Evolutionary conservation across 805 yeast genomes (phyloP).

Genomic region (Metschnikowia sp.): DNA sequence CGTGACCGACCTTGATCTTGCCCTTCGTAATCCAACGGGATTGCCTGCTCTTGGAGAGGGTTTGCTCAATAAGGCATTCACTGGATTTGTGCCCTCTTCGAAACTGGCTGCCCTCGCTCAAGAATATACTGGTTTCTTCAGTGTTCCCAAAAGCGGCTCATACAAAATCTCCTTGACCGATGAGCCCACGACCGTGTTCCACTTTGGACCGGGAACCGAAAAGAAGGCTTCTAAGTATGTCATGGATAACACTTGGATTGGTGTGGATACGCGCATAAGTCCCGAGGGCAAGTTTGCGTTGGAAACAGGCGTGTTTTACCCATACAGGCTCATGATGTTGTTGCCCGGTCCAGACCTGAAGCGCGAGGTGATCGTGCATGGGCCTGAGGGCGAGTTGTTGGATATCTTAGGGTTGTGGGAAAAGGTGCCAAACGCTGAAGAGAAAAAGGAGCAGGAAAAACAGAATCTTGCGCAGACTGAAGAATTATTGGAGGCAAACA

Average conservation of each 20-base stretch:
- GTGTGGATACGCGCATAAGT: neutral
- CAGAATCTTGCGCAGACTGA: too few relatives aligned
- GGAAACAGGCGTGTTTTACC: neutral
- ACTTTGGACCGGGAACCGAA: slow-evolving; percentile 4
- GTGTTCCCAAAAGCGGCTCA: neutral
- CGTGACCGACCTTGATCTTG: neutral
- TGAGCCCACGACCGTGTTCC: neutral
- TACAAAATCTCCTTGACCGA: neutral
- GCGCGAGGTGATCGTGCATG: neutral
- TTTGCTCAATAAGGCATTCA: neutral
- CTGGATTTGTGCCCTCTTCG: neutral
- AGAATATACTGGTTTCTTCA: slow-evolving; percentile 1
- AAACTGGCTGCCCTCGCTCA: neutral
- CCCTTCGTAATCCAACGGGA: neutral
- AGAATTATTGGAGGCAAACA: too few relatives aligned
- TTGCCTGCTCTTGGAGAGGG: neutral
- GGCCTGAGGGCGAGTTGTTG: neutral
- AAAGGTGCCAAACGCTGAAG: neutral
- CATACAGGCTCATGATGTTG: slow-evolving; percentile 3
- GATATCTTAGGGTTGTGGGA: slow-evolving; percentile 5
- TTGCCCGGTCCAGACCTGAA: neutral
- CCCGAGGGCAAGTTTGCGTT: neutral
- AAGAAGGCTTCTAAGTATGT: neutral
- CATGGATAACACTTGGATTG: slow-evolving; percentile 1
- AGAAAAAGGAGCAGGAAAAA: too few relatives aligned